Base-by-base conservation (phyloP, 2,329 filamentous ascomycete genomes). In the Epichloe sp. region DNA sequence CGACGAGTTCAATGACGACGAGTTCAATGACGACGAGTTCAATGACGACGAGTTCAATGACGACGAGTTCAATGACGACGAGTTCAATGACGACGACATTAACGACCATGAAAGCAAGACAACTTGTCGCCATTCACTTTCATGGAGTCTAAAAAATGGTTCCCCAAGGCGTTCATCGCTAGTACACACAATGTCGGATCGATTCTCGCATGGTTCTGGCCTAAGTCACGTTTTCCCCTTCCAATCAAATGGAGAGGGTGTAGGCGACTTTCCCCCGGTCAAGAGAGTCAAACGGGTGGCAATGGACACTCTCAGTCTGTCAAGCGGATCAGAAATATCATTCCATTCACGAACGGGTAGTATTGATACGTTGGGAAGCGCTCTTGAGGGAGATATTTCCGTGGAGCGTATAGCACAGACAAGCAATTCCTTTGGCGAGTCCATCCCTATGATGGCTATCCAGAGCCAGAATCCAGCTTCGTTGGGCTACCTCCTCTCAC, bases 211-310 rank as follows among this genome's bases (percentile, higher is more conserved):
- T 50, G 78, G 78, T 2, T 75, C 76, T 2, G 77, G 75, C 3
- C 70, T 97, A 4, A 78, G 84, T 49, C 91, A 97, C 62, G 89
- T 97, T 1, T 96, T 96, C 59, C 91, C 90, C 0, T 97, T 95
- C 55, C 86, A 95, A 63, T 56, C 58, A 10, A 63, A 64, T 21
- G 62, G 76, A 51, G 78, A 79, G 53, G 65, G 69, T 43, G 74
- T 61, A 35, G 62, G 65, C 3, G 65, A 70, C 50, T 58, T 64
- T 3, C 54, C 60, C 60, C 60, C 67, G 3, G 50, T 62, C 2
- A 80, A 79, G 52, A 79, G 77, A 57, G 69, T 78, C 37, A 94
- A 93, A 65, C 88, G 78, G 57, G 91, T 97, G 0, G 87, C 88
- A 0, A 86, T 96, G 86, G 88, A 95, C 62, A 85, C 85, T 15